phyloP scores from a whole-genome alignment of 2,329 filamentous ascomycete genomes.

The Hymenoscyphus occultus region DNA sequence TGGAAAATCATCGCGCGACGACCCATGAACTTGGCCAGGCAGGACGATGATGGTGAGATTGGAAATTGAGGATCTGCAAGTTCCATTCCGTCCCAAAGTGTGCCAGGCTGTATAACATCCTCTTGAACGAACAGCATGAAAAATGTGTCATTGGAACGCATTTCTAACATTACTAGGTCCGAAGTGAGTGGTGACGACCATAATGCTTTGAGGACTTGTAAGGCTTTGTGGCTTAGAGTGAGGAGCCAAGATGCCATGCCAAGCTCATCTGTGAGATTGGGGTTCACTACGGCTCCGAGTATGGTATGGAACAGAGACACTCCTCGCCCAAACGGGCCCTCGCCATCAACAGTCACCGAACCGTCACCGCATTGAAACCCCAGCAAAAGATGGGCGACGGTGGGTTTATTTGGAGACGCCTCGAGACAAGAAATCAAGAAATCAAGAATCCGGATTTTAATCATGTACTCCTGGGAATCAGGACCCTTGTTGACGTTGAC shows the following conservation, averaged over 20 bases:
- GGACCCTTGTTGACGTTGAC: slow-evolving; percentile 73
- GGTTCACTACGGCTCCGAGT: slow-evolving; percentile 65
- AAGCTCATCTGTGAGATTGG: slow-evolving; percentile 56
- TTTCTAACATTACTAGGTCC: slow-evolving; percentile 69
- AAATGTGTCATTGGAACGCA: slow-evolving; percentile 77
- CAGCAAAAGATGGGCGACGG: slow-evolving; percentile 84
- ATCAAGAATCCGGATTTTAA: slow-evolving; percentile 80
- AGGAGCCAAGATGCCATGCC: slow-evolving; percentile 65
- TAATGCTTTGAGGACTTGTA: slow-evolving; percentile 74
- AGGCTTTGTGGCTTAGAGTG: slow-evolving; percentile 62
- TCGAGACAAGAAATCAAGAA: slow-evolving; percentile 80
- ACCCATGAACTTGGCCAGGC: slow-evolving; percentile 63
- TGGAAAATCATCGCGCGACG: slow-evolving; percentile 76
- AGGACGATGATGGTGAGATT: slow-evolving; percentile 41
- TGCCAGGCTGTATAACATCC: slow-evolving; percentile 63
- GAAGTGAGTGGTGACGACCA: slow-evolving; percentile 82
- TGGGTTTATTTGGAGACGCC: slow-evolving; percentile 72
- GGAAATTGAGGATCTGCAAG: slow-evolving; percentile 65
- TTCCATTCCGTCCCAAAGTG: slow-evolving; percentile 70
- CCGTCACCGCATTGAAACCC: slow-evolving; percentile 79
- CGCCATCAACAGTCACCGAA: slow-evolving; percentile 63
- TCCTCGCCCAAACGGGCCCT: slow-evolving; percentile 67
- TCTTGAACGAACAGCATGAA: slow-evolving; percentile 73
- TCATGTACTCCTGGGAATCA: slow-evolving; percentile 69
- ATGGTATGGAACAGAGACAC: slow-evolving; percentile 82